A percentile compares a stretch with the other conserved stretches of the same genome.
phyloP scores from a whole-genome alignment of 1,284 basidiomycete species.

The Cystobasidium slooffiae region DNA sequence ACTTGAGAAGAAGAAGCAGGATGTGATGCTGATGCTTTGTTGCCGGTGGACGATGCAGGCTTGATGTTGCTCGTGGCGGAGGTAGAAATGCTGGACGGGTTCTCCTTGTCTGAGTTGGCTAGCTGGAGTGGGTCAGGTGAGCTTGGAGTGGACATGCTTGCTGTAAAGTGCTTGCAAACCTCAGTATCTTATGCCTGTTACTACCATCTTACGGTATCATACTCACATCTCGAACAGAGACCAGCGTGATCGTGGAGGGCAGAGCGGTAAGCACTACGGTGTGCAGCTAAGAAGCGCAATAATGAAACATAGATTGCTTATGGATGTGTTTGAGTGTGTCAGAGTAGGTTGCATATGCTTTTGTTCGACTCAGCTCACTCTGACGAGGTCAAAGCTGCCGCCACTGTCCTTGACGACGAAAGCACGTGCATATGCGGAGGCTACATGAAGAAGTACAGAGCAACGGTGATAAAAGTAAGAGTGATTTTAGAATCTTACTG shows the following conservation, averaged over 20 bases:
- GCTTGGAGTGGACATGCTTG: constrained; percentile 26
- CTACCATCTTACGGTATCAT: background rate
- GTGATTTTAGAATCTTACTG: no score
- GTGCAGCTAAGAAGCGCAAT: no score
- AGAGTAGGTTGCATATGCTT: no score
- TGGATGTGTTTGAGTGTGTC: no score
- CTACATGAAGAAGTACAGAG: background rate
- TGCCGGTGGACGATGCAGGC: constrained; percentile 5
- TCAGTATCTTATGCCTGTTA: background rate
- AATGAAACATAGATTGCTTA: no score
- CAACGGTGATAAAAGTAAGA: no score
- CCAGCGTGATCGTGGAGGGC: no score
- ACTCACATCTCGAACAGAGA: background rate
- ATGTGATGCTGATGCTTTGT: background rate
- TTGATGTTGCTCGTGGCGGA: background rate
- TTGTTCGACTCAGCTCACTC: no score
- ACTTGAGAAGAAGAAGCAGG: background rate
- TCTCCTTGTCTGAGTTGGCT: constrained; percentile 16
- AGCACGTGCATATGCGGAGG: background rate
- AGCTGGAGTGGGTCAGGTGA: constrained; percentile 6
- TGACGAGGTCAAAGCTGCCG: constrained; percentile 14
- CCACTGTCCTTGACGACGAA: background rate
- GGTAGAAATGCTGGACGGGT: background rate
- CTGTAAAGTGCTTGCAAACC: constrained; percentile 40
- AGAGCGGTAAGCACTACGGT: no score